Conservation (phyloP, 192 early-diverging fungal genomes). For the Borealophlyctis nickersoniae region DNA sequence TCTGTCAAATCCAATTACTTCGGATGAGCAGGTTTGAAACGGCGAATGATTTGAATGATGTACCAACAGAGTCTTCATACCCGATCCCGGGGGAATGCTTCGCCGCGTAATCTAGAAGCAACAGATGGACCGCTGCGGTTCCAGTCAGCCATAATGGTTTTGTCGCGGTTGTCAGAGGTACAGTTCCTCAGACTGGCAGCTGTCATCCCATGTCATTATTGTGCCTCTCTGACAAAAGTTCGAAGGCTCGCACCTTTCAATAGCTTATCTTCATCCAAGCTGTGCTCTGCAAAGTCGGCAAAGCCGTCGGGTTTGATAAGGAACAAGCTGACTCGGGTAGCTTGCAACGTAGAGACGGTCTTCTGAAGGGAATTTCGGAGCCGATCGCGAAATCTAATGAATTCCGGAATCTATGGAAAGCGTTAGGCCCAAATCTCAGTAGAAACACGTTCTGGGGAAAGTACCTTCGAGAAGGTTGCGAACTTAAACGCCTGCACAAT, state of each 20-base stretch:
- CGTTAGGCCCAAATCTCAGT: background rate
- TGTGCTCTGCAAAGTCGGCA: conserved; percentile 29
- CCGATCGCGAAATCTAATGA: conserved; percentile 73
- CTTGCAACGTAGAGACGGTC: conserved; percentile 60
- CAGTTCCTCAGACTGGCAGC: too few relatives aligned
- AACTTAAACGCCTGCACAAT: conserved; percentile 79
- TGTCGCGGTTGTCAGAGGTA: conserved; percentile 78
- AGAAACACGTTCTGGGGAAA: background rate
- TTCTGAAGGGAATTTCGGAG: conserved; percentile 74
- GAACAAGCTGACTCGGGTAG: conserved; percentile 40
- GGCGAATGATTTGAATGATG: too few relatives aligned
- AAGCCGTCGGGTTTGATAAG: conserved; percentile 37
- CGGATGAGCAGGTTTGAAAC: too few relatives aligned
- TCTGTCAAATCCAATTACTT: too few relatives aligned
- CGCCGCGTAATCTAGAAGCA: too few relatives aligned
- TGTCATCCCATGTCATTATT: too few relatives aligned
- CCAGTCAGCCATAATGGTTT: conserved; percentile 60
- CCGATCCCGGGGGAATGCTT: too few relatives aligned
- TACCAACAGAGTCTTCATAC: too few relatives aligned
- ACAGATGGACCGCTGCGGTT: too few relatives aligned
- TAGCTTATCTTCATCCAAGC: too few relatives aligned
- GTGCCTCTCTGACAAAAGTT: too few relatives aligned
- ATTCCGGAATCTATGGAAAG: conserved; percentile 71
- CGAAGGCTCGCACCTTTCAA: too few relatives aligned
- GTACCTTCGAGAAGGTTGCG: conserved; percentile 82